Percentiles rank a stretch among this genome's conserved stretches.
Conservation (phyloP, 2,329 filamentous ascomycete genomes). For the Verticillium longisporum region DNA sequence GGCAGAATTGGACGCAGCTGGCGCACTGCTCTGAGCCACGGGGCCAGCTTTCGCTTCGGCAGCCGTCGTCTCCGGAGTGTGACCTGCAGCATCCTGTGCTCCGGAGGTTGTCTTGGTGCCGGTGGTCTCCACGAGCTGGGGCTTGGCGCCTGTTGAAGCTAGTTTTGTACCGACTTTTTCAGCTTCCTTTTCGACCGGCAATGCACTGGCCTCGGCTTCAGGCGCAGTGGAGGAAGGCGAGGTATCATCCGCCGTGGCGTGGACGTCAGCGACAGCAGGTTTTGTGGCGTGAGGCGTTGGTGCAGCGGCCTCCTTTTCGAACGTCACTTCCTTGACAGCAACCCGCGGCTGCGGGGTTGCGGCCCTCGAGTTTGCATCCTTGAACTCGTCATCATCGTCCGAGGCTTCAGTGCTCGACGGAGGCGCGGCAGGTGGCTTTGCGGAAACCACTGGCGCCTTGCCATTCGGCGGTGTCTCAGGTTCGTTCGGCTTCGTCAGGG, state of each 20-base stretch:
- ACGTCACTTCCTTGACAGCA: not conserved
- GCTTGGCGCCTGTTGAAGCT: not conserved
- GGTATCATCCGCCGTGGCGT: not conserved
- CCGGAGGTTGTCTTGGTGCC: not conserved
- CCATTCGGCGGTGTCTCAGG: constrained; percentile 1
- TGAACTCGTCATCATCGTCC: constrained; percentile 18
- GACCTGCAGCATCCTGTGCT: not conserved
- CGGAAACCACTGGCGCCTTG: not conserved
- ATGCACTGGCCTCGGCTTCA: constrained; percentile 1
- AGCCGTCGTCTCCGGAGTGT: not conserved
- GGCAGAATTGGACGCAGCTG: not conserved
- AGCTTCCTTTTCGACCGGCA: constrained; percentile 4
- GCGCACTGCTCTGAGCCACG: not conserved
- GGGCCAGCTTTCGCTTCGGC: not conserved
- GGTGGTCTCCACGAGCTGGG: not conserved
- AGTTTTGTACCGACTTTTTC: not conserved
- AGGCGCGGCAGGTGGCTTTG: constrained; percentile 4
- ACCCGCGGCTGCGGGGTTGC: constrained; percentile 3
- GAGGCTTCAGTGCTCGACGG: constrained; percentile 11
- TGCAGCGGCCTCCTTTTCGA: not conserved
- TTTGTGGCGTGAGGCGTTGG: constrained; percentile 2
- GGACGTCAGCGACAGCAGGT: not conserved
- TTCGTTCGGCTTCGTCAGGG: constrained; percentile 1
- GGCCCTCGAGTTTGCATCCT: constrained; percentile 13
- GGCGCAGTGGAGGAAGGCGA: not conserved